Evolutionary conservation across 2,329 filamentous ascomycete genomes (phyloP).

Genomic region (Cladosporium sp.): DNA sequence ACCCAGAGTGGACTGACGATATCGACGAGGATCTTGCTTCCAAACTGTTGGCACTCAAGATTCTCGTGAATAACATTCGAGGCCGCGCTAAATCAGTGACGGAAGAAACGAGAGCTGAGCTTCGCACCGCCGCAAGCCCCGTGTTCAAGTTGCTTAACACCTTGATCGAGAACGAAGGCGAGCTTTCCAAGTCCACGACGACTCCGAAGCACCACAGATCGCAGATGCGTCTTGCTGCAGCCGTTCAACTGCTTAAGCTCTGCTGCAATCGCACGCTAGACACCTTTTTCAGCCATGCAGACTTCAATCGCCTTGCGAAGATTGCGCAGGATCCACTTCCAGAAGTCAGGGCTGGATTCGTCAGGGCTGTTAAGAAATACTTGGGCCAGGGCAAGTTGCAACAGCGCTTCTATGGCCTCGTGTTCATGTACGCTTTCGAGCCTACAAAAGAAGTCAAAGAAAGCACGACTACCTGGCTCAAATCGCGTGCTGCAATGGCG

Average conservation of each 20-base stretch:
- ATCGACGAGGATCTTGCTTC: conserved; percentile 78
- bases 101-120: conserved; percentile 35
- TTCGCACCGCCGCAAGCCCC: conserved; percentile 54
- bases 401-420: conserved; percentile 78
- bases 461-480: conserved; percentile 81
- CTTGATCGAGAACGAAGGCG: conserved; percentile 70
- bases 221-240: conserved; percentile 76
- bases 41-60: conserved; percentile 79
- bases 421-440: conserved; percentile 91
- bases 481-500: conserved; percentile 70
- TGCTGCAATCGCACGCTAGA: conserved; percentile 75
- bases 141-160: conserved; percentile 77
- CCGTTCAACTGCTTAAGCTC: conserved; percentile 75
- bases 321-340: conserved; percentile 73
- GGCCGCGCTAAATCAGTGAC: conserved; percentile 40
- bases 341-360: conserved; percentile 73
- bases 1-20: conserved; percentile 45
- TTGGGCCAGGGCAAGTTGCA: conserved; percentile 68
- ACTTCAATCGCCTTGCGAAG: conserved; percentile 78
- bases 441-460: conserved; percentile 69
- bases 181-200: conserved; percentile 65
- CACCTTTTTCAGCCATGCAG: conserved; percentile 63
- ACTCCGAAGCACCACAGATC: conserved; percentile 76
- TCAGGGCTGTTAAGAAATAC: conserved; percentile 86
- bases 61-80: conserved; percentile 80